These are phyloP conservation scores for Globisporangium spiculum DNA, from an alignment of 352 stramenopile species.

Conservation along the genomic window DNA sequence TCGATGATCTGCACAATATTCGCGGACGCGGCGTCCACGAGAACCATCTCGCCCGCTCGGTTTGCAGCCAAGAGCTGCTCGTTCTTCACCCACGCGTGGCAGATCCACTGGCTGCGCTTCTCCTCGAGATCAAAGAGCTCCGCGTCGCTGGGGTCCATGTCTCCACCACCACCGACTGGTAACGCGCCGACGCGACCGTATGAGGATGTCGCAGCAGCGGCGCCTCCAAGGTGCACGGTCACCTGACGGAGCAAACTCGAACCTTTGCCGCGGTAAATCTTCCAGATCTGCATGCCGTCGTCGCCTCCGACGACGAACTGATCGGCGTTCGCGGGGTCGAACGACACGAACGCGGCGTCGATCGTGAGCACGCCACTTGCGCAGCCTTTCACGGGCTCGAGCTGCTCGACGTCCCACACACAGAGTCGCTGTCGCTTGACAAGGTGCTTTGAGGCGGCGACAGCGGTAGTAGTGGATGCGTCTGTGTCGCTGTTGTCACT, in stretches of 20 bases:
- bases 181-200: neutral
- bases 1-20: conserved; percentile 33
- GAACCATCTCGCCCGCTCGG: conserved; percentile 45
- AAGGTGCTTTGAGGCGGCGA: neutral
- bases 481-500: neutral
- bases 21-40: conserved; percentile 38
- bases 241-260: conserved; percentile 34
- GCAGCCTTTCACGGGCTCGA: conserved; percentile 49
- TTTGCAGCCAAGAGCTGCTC: conserved; percentile 50
- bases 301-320: conserved; percentile 63
- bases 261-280: conserved; percentile 39
- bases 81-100: conserved; percentile 57
- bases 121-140: conserved; percentile 44
- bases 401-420: conserved; percentile 62
- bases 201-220: neutral
- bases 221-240: conserved; percentile 7
- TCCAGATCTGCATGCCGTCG: conserved; percentile 67
- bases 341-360: conserved; percentile 56
- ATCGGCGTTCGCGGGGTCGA: conserved; percentile 57
- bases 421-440: conserved; percentile 30
- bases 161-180: too few relatives aligned
- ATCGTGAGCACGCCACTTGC: conserved; percentile 23
- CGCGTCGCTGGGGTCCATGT: neutral
- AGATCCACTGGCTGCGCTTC: conserved; percentile 41
- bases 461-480: neutral